Evolutionary conservation across 208 protist species (phyloP), one percentile per base, ranked within the genome.

Genomic region (Trypanosoma congolense): DNA sequence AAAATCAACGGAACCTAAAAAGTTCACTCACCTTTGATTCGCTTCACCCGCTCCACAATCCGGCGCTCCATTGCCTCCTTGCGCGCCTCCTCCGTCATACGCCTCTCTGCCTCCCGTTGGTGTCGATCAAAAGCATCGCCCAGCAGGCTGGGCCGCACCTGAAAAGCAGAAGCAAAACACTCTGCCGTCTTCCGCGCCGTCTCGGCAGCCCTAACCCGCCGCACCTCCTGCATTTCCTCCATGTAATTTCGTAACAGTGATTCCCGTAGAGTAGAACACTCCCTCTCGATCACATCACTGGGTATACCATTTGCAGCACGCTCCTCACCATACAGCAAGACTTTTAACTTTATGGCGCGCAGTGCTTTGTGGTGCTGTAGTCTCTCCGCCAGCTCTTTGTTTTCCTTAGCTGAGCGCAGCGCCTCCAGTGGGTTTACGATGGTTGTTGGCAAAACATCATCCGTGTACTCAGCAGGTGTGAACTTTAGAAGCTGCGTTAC

Each of bases 251-350:
- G 40, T 19, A 56, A 16, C 10, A 89, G 66, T 0, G 80, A 73
- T 21, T 43, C 41, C 46, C 75, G 75, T 45, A 90, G 42, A 59
- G 87, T 80, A 0, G 33, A 35, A 51, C 77, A 86, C 70, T 93
- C 87, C 5, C 83, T 72, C 9, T 79, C 70, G 0, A 91, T 58
- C 14, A 74, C 72, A 28, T 61, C 69, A 2, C 22, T 42, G 6
- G 75, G 75, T 9, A 86, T 58, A 18, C 80, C 83, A 2, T 40
- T 56, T 2, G 61, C 68, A 29, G 58, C 36, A 4, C 82, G 78
- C 58, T 90, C 78, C 63, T 87, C 77, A n/a, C 75, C 67, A 72
- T 93, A 91, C 5, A 82, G 56, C 3, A 78, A 26, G 14, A 90
- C 76, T 24, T 74, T 59, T 19, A 93, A 70, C 16, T 71, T 62